Evolutionary conservation across 148 eudicot species (phyloP), one percentile per base, ranked within the genome.

Genomic region (Salicornia ramosissima): DNA sequence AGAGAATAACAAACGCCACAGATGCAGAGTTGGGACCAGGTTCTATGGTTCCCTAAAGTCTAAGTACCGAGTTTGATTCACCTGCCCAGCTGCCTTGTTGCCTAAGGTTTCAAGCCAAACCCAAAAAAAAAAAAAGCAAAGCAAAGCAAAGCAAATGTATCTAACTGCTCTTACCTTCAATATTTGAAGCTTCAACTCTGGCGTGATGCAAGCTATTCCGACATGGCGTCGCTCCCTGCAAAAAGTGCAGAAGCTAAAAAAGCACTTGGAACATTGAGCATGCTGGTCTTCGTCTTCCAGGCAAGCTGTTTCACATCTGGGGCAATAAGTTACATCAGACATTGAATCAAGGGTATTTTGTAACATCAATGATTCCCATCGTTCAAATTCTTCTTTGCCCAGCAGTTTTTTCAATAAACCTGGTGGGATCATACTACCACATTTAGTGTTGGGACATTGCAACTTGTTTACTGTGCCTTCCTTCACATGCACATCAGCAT

Each of bases 221-320:
- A 93, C 90, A 76, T 94, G 98, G 25, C 97, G 90, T 6, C 72
- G 67, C 59, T 88, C 98, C 72, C 82, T 87, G 72, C 98, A 94
- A 59, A 94, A 90, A 5, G 92, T 79, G 77, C 98, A 94, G 76
- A 90, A 94, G 80, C 90, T 94, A 76, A 79, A 94, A 62, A 78
- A 88, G 81, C 98, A 94, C 79, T 90, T 94, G 33, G 93, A 76
- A 82, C 98, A 94, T 74, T 88, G 97, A 4, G 97, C 98, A 64
- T 90, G 88, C 13, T 94, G 71, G 30, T 86, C 96, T 71, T 90
- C 88, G 69, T 88, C 98, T 47, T 87, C 97, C 54, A 94, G 78
- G 81, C 98, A 90, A 50, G 88, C 83, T 40, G 84, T 90, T 87
- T 94, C 97, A 80, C 97, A 94, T 81, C 98, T 87, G 49, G 98